These are phyloP conservation scores for Colletotrichum echinochloae DNA, from an alignment of 2,329 filamentous ascomycete genomes.

Conservation along the genomic window DNA sequence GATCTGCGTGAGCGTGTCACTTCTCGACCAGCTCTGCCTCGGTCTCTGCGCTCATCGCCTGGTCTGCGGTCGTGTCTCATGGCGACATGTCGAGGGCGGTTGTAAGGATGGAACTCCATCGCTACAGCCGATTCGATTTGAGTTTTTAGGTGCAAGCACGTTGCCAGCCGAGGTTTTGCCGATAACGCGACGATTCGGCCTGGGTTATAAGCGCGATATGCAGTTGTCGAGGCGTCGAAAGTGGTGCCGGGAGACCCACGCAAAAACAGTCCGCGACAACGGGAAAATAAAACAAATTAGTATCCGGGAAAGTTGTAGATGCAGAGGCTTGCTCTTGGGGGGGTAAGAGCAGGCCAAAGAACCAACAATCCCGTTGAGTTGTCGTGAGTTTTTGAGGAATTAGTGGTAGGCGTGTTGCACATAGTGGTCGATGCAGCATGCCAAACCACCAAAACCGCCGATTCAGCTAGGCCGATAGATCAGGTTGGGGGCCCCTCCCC, in stretches of 20 bases:
- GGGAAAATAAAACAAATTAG: not conserved
- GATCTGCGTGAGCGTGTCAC: slow-evolving; percentile 49
- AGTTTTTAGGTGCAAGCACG: slow-evolving; percentile 42
- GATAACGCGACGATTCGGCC: slow-evolving; percentile 35
- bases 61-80: slow-evolving; percentile 57
- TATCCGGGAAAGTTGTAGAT: not conserved
- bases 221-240: slow-evolving; percentile 29
- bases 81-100: slow-evolving; percentile 51
- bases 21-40: slow-evolving; percentile 55
- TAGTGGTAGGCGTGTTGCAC: slow-evolving; percentile 10
- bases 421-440: slow-evolving; percentile 8
- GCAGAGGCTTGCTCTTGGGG: slow-evolving; percentile 8
- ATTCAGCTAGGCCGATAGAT: slow-evolving; percentile 15
- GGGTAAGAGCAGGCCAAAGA: slow-evolving; percentile 2
- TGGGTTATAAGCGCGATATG: slow-evolving; percentile 30
- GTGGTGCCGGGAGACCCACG: slow-evolving; percentile 17
- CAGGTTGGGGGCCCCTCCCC: slow-evolving; percentile 3
- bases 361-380: slow-evolving; percentile 1
- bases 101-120: slow-evolving; percentile 38
- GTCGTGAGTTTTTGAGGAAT: slow-evolving; percentile 4
- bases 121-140: slow-evolving; percentile 37
- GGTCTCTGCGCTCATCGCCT: slow-evolving; percentile 55
- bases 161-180: slow-evolving; percentile 40
- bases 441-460: slow-evolving; percentile 13
- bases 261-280: not conserved